Evolutionary conservation across 2,329 filamentous ascomycete species (phyloP), one percentile per base, ranked within the genome.

Genomic region (Phialocephala sp.): DNA sequence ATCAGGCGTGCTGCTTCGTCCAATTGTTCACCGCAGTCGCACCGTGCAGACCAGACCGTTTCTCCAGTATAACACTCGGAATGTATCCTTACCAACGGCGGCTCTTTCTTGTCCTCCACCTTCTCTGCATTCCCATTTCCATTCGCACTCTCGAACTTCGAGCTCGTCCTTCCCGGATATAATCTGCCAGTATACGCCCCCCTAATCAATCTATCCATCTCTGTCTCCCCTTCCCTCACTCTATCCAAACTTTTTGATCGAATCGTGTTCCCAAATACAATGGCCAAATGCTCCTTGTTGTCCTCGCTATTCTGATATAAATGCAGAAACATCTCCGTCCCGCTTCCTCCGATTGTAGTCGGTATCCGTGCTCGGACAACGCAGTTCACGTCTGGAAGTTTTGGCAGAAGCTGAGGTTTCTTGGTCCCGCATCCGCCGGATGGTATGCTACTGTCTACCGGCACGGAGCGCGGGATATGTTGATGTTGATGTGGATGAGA

Each of bases 51-150:
- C 95, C 95, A 98, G 0, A 96, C 95, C 0, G 95, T 99, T 82
- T 99, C 95, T 66, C 95, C 95, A 0, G 95, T 99, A 79, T 99
- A 99, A 80, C 95, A 99, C 79, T 99, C 95, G 2, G 92, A 97
- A 78, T 99, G 95, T 76, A 99, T 99, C 64, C 95, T 87, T 56
- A 99, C 94, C 45, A 99, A 82, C 0, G 95, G 92, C 20, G 65
- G 61, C 3, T 64, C 65, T 15, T 22, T 59, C 39, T 32, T 59
- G 35, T 18, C 54, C 9, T 47, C 57, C 4, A 39, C n/a, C 27
- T 36, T 32, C n/a, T 57, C n/a, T 15, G 18, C 57, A 15, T 52
- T 56, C n/a, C 18, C 57, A 9, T 52, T 56, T 45, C 15, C 43
- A 47, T 59, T 60, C 11, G 41, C 60, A 22, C 58, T 47, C 18